Evolutionary conservation across 169 alveolate species (phyloP), one percentile per base, ranked within the genome.

Genomic region (Plasmodium reichenowi): DNA sequence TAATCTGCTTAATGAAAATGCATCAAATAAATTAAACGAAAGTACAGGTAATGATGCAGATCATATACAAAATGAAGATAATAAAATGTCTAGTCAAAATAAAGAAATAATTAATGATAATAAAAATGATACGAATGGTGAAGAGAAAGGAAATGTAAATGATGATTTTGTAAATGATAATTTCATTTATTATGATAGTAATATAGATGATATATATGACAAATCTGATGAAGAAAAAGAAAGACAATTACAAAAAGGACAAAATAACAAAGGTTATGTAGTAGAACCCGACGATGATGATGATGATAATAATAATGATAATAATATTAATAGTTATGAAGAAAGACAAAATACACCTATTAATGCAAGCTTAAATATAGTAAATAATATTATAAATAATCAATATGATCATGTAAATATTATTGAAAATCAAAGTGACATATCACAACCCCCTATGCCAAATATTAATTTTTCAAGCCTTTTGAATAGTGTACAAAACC

Each of bases 161-260:
- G 88, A 74, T 45, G 26, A 22, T 17, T 43, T 15, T 50, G 60
- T 45, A 20, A 64, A 78, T 15, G 54, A 58, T 22, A 64, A 64
- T 58, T 78, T 78, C 12, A 68, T 59, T 43, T 64, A 54, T 13
- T 78, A 71, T 66, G 89, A 78, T 13, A 78, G 76, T 22, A 78
- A 78, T 56, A 78, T 64, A 45, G 78, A 78, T 50, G 89, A 76
- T 38, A 76, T 76, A 68, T 76, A 76, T 43, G 89, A 64, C 9
- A 17, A 52, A 9, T 78, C 89, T 2, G 78, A 78, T 2, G 89
- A 78, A 8, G 89, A 68, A 78, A 78, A 66, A 22, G 89, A 78
- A 6, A 64, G 43, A 20, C 64, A 59, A 1, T 26, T 48, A 5
- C 43, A 50, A 50, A 54, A 12, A 6, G 74, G 43, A 45, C 17